phyloP scores from a whole-genome alignment of 1,284 basidiomycete species.

The Malassezia brasiliensis region DNA sequence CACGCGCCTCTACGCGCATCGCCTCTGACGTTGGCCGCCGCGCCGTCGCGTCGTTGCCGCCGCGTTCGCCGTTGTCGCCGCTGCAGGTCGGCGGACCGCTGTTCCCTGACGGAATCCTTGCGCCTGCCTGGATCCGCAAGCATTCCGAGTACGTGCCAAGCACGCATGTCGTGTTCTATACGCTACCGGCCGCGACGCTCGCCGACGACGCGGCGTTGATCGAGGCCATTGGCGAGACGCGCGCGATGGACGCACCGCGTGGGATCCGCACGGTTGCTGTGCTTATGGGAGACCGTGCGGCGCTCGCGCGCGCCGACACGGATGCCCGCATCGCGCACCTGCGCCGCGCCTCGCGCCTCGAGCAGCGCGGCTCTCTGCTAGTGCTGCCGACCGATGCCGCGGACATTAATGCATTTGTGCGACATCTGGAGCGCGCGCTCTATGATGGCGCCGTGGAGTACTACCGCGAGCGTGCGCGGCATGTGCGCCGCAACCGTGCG shows the following conservation, averaged over 20 bases:
- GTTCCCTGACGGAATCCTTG: constrained; percentile 85
- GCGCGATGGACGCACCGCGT: constrained; percentile 68
- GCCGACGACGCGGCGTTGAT: constrained; percentile 57
- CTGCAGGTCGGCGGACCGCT: constrained; percentile 75
- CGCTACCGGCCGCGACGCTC: constrained; percentile 54
- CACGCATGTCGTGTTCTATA: constrained; percentile 80
- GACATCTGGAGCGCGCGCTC: constrained; percentile 72
- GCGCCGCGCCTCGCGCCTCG: constrained; percentile 72
- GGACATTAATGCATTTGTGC: constrained; percentile 54
- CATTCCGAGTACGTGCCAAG: constrained; percentile 80
- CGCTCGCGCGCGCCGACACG: constrained; percentile 57
- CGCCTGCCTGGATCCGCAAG: constrained; percentile 93
- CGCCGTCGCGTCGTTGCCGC: constrained; percentile 25
- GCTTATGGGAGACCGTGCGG: constrained; percentile 71
- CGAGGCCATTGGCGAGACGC: constrained; percentile 64
- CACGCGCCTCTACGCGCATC: background rate
- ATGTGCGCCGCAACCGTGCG: constrained; percentile 77
- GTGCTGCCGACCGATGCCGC: constrained; percentile 78
- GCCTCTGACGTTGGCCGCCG: constrained; percentile 11
- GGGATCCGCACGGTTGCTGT: constrained; percentile 90
- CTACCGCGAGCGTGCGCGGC: constrained; percentile 81
- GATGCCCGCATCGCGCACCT: constrained; percentile 75
- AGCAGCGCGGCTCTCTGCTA: constrained; percentile 81
- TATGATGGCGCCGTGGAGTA: constrained; percentile 81
- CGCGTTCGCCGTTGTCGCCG: constrained; percentile 80